Evolutionary conservation across 1,139 yeast species (phyloP).

Genomic region (Candida tropicalis): DNA sequence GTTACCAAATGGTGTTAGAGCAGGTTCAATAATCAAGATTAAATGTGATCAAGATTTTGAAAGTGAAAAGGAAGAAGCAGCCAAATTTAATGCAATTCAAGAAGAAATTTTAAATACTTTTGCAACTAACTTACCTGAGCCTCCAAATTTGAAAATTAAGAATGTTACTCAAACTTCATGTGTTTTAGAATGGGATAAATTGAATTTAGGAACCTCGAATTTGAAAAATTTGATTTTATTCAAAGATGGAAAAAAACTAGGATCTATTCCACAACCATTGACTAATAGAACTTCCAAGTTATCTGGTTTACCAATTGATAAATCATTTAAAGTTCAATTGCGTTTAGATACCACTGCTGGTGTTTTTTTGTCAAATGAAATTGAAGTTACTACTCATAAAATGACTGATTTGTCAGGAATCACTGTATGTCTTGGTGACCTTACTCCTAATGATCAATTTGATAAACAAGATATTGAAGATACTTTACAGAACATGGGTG

Average conservation of each 20-base stretch:
- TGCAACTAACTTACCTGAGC: constrained; percentile 71
- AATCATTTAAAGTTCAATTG: constrained; percentile 77
- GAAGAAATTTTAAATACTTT: constrained; percentile 71
- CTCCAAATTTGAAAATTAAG: constrained; percentile 69
- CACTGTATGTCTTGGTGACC: constrained; percentile 85
- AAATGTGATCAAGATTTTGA: constrained; percentile 79
- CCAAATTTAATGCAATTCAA: constrained; percentile 66
- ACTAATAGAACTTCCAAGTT: constrained; percentile 82
- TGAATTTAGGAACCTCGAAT: constrained; percentile 81
- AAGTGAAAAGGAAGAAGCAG: constrained; percentile 63
- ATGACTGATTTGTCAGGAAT: constrained; percentile 97
- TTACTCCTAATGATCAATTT: constrained; percentile 63
- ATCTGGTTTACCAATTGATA: constrained; percentile 89
- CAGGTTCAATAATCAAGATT: constrained; percentile 92
- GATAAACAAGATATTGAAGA: constrained; percentile 62
- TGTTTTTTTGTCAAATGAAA: constrained; percentile 63
- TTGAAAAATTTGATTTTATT: constrained; percentile 76
- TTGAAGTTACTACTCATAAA: constrained; percentile 83
- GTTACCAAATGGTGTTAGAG: constrained; percentile 85
- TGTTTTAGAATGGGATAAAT: constrained; percentile 90
- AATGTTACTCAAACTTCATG: constrained; percentile 94
- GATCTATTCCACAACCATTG: constrained; percentile 83
- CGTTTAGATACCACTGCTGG: constrained; percentile 91
- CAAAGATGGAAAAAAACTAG: constrained; percentile 79
- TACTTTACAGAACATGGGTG: constrained; percentile 75